Base-by-base conservation (phyloP, 495 filamentous ascomycete species). In the Aspergillus nanangensis region DNA sequence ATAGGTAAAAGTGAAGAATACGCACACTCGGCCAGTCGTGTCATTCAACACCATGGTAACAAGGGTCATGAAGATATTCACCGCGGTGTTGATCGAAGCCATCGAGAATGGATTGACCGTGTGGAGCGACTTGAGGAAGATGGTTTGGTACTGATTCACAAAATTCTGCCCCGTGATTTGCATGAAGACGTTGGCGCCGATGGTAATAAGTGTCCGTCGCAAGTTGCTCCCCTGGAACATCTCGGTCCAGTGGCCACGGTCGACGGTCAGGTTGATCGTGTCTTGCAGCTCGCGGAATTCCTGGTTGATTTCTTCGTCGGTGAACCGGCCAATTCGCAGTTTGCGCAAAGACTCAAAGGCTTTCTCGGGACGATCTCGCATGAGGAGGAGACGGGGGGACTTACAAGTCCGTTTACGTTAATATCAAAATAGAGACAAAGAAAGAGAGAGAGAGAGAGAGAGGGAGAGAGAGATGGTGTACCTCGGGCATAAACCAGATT, bases 101-200 rank as follows among this genome's bases (percentile, higher is more conserved):
- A 38, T 38, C 1, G 11, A 8, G 35, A 70, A 68, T 1, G 63
- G 51, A 24, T 70, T 68, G 34, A 70, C 39, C 0, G 59, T 50
- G 5, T 57, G 51, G n/a, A 70, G 33, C 3, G 60, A 56, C 37
- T 63, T 53, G 9, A 70, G 54, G 38, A 68, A 70, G 3, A 68
- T 13, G 1, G 60, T 63, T 13, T 61, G 56, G 32, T 70, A 70
- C 20, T 56, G 51, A 5, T 54, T 52, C 15, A 57, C 52, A 38
- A 70, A 70, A 0, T 52, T 49, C 17, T 57, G 51, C 8, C 66
- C 66, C 4, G 66, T 68, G 2, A 61, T 55, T 46, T 70, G 65
- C 8, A 58, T 47, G 48, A 66, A 66, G 27, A 66, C 61, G 29
- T 63, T 65, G 17, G 52, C 47, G 15, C 55, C 57, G 8, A 56